Evolutionary conservation across 768 basidiomycete genomes (phyloP).

Genomic region (Boletus rubescentipes): DNA sequence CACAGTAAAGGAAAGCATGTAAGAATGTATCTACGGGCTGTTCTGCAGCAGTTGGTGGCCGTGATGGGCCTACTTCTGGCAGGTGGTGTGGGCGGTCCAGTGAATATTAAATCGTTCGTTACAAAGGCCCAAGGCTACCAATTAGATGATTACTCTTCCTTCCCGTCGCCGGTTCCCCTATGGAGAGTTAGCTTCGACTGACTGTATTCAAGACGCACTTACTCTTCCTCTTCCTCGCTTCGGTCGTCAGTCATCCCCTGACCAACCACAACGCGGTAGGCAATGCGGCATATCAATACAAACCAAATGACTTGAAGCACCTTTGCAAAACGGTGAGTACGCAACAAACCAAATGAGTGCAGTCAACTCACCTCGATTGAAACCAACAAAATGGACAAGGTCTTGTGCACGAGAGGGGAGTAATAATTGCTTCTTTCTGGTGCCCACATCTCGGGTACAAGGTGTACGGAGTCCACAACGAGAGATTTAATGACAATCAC

Average conservation of each 20-base stretch:
- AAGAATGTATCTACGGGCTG: too few species aligned
- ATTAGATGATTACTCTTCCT: conserved; percentile 23
- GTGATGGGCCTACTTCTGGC: too few species aligned
- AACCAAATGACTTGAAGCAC: conserved; percentile 88
- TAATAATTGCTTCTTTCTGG: too few species aligned
- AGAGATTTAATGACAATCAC: conserved; percentile 63
- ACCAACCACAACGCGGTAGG: conserved; percentile 71
- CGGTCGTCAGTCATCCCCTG: conserved; percentile 77
- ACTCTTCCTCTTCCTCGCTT: conserved; percentile 77
- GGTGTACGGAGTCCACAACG: conserved; percentile 46
- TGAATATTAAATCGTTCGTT: too few species aligned
- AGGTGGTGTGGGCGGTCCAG: too few species aligned
- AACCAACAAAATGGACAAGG: conserved; percentile 55
- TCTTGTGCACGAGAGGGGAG: too few species aligned
- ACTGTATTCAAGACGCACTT: conserved; percentile 14
- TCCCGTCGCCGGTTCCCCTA: conserved; percentile 17
- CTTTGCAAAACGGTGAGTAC: conserved; percentile 36
- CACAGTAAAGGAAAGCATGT: too few species aligned
- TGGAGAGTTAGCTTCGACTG: conserved; percentile 10
- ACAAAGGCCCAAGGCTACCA: too few species aligned
- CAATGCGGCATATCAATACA: conserved; percentile 75
- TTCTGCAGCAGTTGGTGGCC: too few species aligned
- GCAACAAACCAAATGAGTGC: not conserved
- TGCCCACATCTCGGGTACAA: too few species aligned
- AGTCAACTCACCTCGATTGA: conserved; percentile 56